Evolutionary conservation across 1,284 basidiomycete genomes (phyloP).

Genomic region (Puccinia triticina): DNA sequence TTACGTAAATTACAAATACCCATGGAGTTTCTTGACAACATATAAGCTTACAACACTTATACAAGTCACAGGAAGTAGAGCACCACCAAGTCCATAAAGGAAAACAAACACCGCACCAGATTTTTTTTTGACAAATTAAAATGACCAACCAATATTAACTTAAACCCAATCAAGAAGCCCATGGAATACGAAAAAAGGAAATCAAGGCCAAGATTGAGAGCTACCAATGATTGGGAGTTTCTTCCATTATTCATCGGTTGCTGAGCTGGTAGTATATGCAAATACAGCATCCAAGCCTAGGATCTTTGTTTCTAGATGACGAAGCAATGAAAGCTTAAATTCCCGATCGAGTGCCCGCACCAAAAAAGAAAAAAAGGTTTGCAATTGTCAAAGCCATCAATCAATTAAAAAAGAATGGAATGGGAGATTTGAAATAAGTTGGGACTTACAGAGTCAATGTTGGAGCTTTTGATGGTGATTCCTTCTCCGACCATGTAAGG

Average conservation of each 20-base stretch:
- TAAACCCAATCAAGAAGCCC: background rate
- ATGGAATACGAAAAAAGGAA: background rate
- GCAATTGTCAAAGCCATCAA: background rate
- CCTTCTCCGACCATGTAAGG: conserved; percentile 79
- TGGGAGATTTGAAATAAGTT: background rate
- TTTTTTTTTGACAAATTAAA: background rate
- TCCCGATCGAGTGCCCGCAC: too few species aligned
- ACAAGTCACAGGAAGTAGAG: background rate
- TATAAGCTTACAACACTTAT: background rate
- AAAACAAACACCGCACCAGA: background rate
- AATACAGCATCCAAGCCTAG: conserved; percentile 59
- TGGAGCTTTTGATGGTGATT: conserved; percentile 60
- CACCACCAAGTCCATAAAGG: background rate
- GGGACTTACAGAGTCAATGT: conserved; percentile 60
- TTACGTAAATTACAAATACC: background rate
- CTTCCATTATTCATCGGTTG: conserved; percentile 3
- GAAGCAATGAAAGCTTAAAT: conserved; percentile 52
- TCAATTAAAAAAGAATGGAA: background rate
- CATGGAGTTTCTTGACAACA: background rate
- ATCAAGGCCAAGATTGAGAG: background rate
- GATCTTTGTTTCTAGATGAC: conserved; percentile 55
- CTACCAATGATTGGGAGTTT: background rate
- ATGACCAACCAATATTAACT: background rate
- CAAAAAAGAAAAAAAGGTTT: background rate
- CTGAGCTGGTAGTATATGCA: conserved; percentile 54